Base-by-base conservation (phyloP, 2,329 filamentous ascomycete genomes). In the Akanthomyces dipterigenus region DNA sequence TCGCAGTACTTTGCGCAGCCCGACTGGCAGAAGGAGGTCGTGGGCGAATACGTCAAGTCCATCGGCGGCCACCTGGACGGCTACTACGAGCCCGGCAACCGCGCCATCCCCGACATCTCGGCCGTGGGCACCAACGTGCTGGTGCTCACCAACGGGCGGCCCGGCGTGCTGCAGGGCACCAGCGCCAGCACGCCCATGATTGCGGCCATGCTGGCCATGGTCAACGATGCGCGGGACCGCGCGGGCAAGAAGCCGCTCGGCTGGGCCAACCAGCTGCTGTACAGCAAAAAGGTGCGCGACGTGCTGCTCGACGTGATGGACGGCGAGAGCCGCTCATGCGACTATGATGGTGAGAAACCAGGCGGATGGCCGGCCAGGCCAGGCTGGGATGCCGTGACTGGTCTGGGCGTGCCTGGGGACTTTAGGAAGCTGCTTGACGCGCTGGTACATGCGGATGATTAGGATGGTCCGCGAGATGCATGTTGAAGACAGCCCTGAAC, bases 71-170 rank as follows among this genome's bases (percentile, higher is more conserved):
- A 77, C 42, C 73, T 87, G 55, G 56, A 70, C 0, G 75, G 73
- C 31, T 71, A 77, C 58, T 82, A 80, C 69, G 77, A 82, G 65
- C 63, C 67, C 0, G 71, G 67, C 3, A 81, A 79, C 42, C 75
- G 82, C 5, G 81, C 75, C 1, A 75, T 78, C 22, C 82, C 82
- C 0, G 82, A 84, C 65, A 72, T 84, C 26, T 75, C 79, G 4
- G 80, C 77, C 3, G 77, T 90, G 24, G 80, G 86, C 1, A 82
- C 82, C 8, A 82, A 84, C 63, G 88, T 87, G 61, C 64, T 70
- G 7, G 74, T 76, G 40, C 62, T 74, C 3, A 64, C 71, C 18
- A 68, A 68, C 6, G 75, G 73, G 8, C 55, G 60, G 16, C 62
- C 68, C 5, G 43, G 57, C 0, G 63, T 64, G 2, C 69, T 78